Evolutionary conservation across 2,329 filamentous ascomycete species (phyloP).

Genomic region (Aspergillus transmontanensis): DNA sequence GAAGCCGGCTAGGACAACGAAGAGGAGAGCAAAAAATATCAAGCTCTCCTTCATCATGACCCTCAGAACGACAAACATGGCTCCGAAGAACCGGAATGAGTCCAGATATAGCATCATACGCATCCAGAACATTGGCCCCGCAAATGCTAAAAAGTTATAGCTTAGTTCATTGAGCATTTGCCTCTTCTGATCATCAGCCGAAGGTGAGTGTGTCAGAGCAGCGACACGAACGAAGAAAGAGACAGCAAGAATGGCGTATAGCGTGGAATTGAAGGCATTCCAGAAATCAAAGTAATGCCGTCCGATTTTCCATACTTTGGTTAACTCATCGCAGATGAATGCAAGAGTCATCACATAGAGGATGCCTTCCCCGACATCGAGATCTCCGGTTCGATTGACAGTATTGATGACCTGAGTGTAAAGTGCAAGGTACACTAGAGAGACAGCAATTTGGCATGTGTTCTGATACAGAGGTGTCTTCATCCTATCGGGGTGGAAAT

Average conservation of each 20-base stretch:
- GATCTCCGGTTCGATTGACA: conserved; percentile 79
- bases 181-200: conserved; percentile 54
- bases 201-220: conserved; percentile 66
- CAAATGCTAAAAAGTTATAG: conserved; percentile 93
- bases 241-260: conserved; percentile 77
- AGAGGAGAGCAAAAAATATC: conserved; percentile 91
- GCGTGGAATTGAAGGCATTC: conserved; percentile 87
- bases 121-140: conserved; percentile 95
- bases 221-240: conserved; percentile 80
- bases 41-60: conserved; percentile 92
- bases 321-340: conserved; percentile 82
- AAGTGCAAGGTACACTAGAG: conserved; percentile 76
- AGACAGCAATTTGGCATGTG: conserved; percentile 80
- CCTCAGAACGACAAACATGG: conserved; percentile 96
- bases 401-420: conserved; percentile 94
- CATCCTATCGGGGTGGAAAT: conserved; percentile 94
- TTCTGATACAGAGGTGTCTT: conserved; percentile 92
- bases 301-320: conserved; percentile 94
- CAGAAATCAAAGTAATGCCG: conserved; percentile 91
- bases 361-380: conserved; percentile 80
- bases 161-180: conserved; percentile 73
- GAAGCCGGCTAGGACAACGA: conserved; percentile 77
- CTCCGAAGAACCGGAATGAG: conserved; percentile 91
- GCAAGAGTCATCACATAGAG: conserved; percentile 90
- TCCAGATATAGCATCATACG: conserved; percentile 91